A percentile compares a stretch with the other conserved stretches of the same genome.
phyloP scores from a whole-genome alignment of 2,329 filamentous ascomycete species.

The Colletotrichum magnum region DNA sequence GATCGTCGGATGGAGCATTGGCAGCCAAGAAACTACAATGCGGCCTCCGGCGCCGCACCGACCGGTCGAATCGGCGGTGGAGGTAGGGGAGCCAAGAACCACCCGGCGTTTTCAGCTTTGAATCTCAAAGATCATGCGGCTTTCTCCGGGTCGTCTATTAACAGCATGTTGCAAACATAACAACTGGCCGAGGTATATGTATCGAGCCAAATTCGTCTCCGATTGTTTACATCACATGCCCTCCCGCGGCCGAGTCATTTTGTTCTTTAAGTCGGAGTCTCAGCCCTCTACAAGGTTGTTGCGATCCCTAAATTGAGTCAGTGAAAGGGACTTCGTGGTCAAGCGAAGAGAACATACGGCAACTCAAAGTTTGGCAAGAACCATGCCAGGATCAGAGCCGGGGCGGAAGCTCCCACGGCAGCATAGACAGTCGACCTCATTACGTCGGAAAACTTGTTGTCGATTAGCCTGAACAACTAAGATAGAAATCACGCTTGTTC shows the following conservation, averaged over 20 bases:
- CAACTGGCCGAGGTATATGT: too few relatives aligned
- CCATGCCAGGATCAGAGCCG: conserved; percentile 20
- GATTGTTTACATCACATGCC: not conserved
- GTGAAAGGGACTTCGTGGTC: not conserved
- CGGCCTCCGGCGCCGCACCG: too few relatives aligned
- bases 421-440: conserved; percentile 30
- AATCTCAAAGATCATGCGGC: too few relatives aligned
- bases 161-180: too few relatives aligned
- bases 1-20: too few relatives aligned
- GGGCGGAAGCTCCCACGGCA: conserved; percentile 30
- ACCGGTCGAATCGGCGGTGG: not conserved
- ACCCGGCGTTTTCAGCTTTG: too few relatives aligned
- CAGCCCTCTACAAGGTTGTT: conserved; percentile 21
- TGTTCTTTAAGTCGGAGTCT: not conserved
- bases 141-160: too few relatives aligned
- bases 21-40: not conserved
- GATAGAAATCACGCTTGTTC: not conserved
- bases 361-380: conserved; percentile 27
- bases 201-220: too few relatives aligned
- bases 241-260: not conserved
- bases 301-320: conserved; percentile 12
- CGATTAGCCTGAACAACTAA: not conserved
- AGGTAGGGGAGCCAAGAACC: not conserved
- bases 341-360: conserved; percentile 7
- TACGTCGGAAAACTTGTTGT: conserved; percentile 20